Evolutionary conservation across 805 yeast species (phyloP).

Genomic region (Pichia heedii): DNA sequence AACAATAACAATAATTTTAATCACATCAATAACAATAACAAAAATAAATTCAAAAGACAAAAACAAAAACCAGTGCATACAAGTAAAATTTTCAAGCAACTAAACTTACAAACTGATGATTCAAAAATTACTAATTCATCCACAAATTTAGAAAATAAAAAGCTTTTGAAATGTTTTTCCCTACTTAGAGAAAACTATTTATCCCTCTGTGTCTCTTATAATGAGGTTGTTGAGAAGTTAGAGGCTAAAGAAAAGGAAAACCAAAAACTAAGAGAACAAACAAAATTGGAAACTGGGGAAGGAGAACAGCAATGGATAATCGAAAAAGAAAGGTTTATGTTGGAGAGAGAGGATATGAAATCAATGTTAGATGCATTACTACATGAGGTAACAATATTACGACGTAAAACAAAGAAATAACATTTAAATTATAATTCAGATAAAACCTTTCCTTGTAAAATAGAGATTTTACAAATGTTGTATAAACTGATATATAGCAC

Average conservation of each 20-base stretch:
- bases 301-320: constrained; percentile 11
- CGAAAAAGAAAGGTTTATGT: constrained; percentile 15
- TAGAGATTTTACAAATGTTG: constrained; percentile 2
- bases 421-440: not conserved
- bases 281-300: constrained; percentile 9
- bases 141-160: too few species aligned
- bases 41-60: not conserved
- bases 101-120: too few species aligned
- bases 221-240: constrained; percentile 11
- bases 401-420: constrained; percentile 12
- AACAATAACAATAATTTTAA: too few species aligned
- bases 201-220: constrained; percentile 17
- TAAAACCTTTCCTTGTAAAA: too few species aligned
- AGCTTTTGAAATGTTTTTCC: constrained; percentile 18
- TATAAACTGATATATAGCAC: too few species aligned
- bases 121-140: too few species aligned
- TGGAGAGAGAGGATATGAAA: constrained; percentile 21
- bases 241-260: constrained; percentile 2
- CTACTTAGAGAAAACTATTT: constrained; percentile 18
- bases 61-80: not conserved
- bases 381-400: constrained; percentile 14
- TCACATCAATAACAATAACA: not conserved
- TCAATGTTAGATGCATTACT: constrained; percentile 17
- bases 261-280: not conserved
- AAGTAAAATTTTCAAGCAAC: not conserved